Percentiles rank a stretch among this genome's conserved stretches.
Evolutionary conservation across 176 grass and related monocot genomes (phyloP).

Genomic region (Oryza officinalis): DNA sequence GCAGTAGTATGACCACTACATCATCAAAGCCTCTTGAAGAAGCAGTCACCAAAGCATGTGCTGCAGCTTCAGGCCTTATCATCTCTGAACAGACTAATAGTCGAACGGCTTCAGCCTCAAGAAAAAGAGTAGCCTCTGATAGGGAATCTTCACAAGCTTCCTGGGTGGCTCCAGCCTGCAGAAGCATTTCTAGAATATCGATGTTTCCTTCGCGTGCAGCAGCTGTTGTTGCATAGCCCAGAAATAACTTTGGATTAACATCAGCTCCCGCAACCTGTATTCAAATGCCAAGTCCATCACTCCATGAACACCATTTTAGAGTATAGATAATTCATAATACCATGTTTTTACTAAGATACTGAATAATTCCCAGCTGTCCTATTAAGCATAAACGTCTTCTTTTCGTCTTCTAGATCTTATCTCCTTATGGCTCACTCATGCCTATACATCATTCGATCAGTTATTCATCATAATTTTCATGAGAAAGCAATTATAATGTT

Average conservation of each 20-base stretch:
- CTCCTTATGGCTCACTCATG: not conserved
- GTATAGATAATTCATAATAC: not conserved
- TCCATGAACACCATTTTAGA: not conserved
- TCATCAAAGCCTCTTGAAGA: slow-evolving; percentile 65
- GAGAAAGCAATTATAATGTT: not conserved
- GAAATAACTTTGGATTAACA: slow-evolving; percentile 64
- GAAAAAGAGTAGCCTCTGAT: slow-evolving; percentile 50
- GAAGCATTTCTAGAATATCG: slow-evolving; percentile 51
- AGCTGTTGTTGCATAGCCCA: slow-evolving; percentile 64
- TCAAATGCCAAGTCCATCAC: not conserved
- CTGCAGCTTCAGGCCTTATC: slow-evolving; percentile 29
- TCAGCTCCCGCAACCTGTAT: slow-evolving; percentile 52
- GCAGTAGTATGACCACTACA: slow-evolving; percentile 40
- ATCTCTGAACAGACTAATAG: slow-evolving; percentile 50
- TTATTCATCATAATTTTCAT: not conserved
- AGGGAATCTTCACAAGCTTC: slow-evolving; percentile 58
- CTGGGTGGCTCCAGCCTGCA: slow-evolving; percentile 47
- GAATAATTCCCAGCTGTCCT: not conserved
- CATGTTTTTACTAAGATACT: not conserved
- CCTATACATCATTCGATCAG: not conserved
- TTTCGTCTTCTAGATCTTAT: not conserved
- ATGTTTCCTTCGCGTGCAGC: slow-evolving; percentile 56
- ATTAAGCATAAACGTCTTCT: not conserved
- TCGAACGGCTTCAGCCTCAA: slow-evolving; percentile 33
- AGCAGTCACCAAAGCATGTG: slow-evolving; percentile 56